phyloP scores from a whole-genome alignment of 306 rosid genomes.

The Albizia julibrissin region DNA sequence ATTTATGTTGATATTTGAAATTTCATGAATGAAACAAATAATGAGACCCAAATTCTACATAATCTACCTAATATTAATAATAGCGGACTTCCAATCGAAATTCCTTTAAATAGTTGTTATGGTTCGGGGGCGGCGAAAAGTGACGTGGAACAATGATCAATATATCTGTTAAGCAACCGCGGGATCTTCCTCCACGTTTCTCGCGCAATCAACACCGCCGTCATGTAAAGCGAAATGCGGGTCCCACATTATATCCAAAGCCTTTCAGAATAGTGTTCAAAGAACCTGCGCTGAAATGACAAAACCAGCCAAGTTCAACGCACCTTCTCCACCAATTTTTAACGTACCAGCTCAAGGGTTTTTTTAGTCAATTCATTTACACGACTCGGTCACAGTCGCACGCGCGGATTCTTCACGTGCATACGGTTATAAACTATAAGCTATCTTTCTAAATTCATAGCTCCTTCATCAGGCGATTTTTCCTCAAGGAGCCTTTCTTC shows the following conservation, averaged over 20 bases:
- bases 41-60: too few species aligned
- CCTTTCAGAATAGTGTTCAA: background rate
- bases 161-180: slow-evolving; percentile 16
- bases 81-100: background rate
- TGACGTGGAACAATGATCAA: background rate
- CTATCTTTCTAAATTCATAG: background rate
- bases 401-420: slow-evolving; percentile 6
- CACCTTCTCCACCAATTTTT: background rate
- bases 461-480: background rate
- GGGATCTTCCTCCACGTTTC: slow-evolving; percentile 13
- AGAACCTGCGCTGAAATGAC: background rate
- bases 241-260: slow-evolving; percentile 9
- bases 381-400: background rate
- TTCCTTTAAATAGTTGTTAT: background rate
- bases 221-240: background rate
- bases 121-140: background rate
- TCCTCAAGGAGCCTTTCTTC: background rate
- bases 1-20: too few species aligned
- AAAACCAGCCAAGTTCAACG: background rate
- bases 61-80: too few species aligned
- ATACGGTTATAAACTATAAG: background rate
- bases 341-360: background rate
- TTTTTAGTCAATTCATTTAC: background rate
- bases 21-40: too few species aligned
- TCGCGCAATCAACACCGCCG: background rate